A percentile compares a stretch with the other conserved stretches of the same genome.
phyloP scores from a whole-genome alignment of 2,329 filamentous ascomycete species.

The Aspergillus fijiensis region DNA sequence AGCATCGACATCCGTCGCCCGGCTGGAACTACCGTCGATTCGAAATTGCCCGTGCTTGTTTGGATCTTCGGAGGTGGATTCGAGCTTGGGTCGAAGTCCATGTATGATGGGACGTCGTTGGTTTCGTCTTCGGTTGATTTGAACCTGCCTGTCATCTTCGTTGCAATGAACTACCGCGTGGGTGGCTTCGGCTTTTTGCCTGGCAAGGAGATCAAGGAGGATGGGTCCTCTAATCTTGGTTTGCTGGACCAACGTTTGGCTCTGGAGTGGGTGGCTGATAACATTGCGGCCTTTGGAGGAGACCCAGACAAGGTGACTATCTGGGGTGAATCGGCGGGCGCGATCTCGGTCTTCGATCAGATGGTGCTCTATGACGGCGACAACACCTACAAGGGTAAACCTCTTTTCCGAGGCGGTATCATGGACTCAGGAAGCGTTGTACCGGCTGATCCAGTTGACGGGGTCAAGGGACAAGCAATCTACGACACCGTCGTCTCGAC shows the following conservation, averaged over 20 bases:
- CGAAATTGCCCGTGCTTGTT: constrained; percentile 65
- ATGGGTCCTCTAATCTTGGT: constrained; percentile 69
- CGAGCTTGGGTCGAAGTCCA: constrained; percentile 48
- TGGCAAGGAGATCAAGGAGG: constrained; percentile 65
- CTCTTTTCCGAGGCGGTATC: constrained; percentile 73
- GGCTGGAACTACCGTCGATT: constrained; percentile 52
- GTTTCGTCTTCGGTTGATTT: constrained; percentile 43
- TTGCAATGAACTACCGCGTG: constrained; percentile 75
- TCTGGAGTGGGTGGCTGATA: constrained; percentile 74
- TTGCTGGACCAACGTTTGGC: constrained; percentile 71
- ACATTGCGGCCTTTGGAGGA: constrained; percentile 75
- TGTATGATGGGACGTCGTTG: constrained; percentile 37
- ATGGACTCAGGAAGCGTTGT: constrained; percentile 71
- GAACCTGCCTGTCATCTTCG: constrained; percentile 68
- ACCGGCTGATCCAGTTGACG: constrained; percentile 64
- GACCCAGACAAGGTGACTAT: constrained; percentile 77
- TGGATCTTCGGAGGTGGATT: constrained; percentile 68
- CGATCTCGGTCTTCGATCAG: constrained; percentile 74
- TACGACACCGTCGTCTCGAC: constrained; percentile 47
- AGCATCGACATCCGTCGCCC: constrained; percentile 62
- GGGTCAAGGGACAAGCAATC: constrained; percentile 63
- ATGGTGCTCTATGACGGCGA: constrained; percentile 73
- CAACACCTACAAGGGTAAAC: constrained; percentile 70
- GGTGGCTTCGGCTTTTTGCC: constrained; percentile 73
- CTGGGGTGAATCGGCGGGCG: constrained; percentile 71